Evolutionary conservation across 495 filamentous ascomycete species (phyloP).

Genomic region (Lineolata rhizophorae): DNA sequence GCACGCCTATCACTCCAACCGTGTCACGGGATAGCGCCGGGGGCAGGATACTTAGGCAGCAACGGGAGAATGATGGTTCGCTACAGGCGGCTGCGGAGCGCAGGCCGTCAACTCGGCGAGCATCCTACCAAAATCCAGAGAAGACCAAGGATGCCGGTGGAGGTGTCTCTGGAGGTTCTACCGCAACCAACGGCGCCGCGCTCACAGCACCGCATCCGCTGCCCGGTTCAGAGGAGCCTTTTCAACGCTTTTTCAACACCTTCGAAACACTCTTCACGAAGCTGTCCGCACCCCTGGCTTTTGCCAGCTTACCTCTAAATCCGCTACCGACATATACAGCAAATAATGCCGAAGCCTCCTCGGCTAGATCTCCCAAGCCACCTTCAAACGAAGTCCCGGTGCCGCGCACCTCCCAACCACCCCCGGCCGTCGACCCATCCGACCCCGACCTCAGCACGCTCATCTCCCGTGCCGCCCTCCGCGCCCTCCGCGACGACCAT

Average conservation of each 20-base stretch:
- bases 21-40: conserved; percentile 54
- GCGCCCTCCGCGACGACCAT: conserved; percentile 35
- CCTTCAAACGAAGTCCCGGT: conserved; percentile 1
- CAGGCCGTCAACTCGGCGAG: too few relatives aligned
- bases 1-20: conserved; percentile 39
- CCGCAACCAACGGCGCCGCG: background rate
- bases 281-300: conserved; percentile 74
- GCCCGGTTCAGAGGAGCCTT: conserved; percentile 45
- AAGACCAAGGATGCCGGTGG: too few relatives aligned
- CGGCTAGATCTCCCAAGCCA: too few relatives aligned
- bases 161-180: too few relatives aligned
- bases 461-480: conserved; percentile 61
- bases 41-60: conserved; percentile 37
- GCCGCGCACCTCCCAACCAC: conserved; percentile 2
- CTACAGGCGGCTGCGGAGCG: too few relatives aligned
- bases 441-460: conserved; percentile 58
- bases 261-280: conserved; percentile 66
- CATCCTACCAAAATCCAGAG: too few relatives aligned
- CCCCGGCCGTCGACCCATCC: conserved; percentile 14
- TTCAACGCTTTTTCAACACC: conserved; percentile 72
- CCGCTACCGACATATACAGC: conserved; percentile 22
- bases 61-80: too few relatives aligned
- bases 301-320: conserved; percentile 65
- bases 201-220: conserved; percentile 9
- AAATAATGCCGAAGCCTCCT: conserved; percentile 1